Evolutionary conservation across 495 filamentous ascomycete genomes (phyloP).

Genomic region (Trichoderma reesei): DNA sequence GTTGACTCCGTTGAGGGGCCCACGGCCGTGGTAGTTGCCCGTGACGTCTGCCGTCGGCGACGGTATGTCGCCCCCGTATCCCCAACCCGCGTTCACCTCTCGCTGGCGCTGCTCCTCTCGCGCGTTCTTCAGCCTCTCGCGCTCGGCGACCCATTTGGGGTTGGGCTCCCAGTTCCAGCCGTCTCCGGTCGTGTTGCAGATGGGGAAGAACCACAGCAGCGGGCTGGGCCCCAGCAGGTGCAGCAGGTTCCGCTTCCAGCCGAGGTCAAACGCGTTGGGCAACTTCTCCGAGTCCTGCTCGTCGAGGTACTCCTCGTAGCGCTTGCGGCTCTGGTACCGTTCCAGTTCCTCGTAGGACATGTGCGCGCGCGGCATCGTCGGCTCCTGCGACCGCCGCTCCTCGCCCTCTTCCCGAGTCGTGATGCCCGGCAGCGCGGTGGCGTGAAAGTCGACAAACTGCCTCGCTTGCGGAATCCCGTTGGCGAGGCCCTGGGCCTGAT

Average conservation of each 20-base stretch:
- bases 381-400: constrained; percentile 26
- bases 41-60: constrained; percentile 11
- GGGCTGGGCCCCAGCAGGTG: constrained; percentile 70
- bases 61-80: constrained; percentile 16
- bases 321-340: constrained; percentile 52
- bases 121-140: constrained; percentile 47
- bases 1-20: constrained; percentile 12
- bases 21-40: constrained; percentile 5
- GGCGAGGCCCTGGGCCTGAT: constrained; percentile 45
- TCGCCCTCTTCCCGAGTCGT: constrained; percentile 75
- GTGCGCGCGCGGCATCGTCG: constrained; percentile 13
- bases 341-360: constrained; percentile 61
- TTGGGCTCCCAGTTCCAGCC: constrained; percentile 95
- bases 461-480: constrained; percentile 36
- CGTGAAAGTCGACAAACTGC: constrained; percentile 70
- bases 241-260: constrained; percentile 64
- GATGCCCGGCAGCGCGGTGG: constrained; percentile 71
- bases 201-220: constrained; percentile 66
- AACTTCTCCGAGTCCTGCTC: constrained; percentile 77
- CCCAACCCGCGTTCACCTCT: constrained; percentile 48
- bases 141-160: constrained; percentile 55
- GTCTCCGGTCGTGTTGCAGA: constrained; percentile 76
- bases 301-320: constrained; percentile 83
- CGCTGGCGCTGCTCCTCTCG: constrained; percentile 50
- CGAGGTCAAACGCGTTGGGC: constrained; percentile 87